A percentile compares a stretch with the other conserved stretches of the same genome.
Evolutionary conservation across 2,329 filamentous ascomycete genomes (phyloP).

Genomic region (Fusarium circinatum): DNA sequence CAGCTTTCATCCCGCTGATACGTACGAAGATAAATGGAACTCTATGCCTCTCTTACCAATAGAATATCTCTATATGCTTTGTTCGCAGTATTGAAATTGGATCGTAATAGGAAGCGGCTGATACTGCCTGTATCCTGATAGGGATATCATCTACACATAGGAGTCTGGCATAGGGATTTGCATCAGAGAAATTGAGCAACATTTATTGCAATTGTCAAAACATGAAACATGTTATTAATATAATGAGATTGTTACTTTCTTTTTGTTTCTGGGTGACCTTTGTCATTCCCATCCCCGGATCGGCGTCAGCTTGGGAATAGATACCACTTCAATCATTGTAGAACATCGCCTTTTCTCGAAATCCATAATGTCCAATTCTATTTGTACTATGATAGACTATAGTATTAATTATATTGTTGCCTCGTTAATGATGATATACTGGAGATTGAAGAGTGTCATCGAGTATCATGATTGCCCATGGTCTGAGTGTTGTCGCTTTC

Average conservation of each 20-base stretch:
- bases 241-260: neutral
- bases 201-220: rapidly evolving
- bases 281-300: neutral
- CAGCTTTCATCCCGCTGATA: neutral
- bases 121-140: neutral
- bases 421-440: neutral
- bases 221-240: neutral
- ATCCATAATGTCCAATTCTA: neutral
- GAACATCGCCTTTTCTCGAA: neutral
- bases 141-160: neutral
- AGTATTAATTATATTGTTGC: rapidly evolving
- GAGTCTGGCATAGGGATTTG: neutral
- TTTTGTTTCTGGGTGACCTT: neutral
- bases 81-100: neutral
- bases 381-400: neutral
- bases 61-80: too few relatives aligned
- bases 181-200: neutral
- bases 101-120: neutral
- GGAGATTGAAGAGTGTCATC: neutral
- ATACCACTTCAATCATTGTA: too few relatives aligned
- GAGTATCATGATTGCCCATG: neutral
- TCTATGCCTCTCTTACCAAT: rapidly evolving
- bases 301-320: neutral
- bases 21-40: neutral
- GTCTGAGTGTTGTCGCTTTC: too few relatives aligned